Evolutionary conservation across 768 basidiomycete genomes (phyloP).

Genomic region (Suillus discolor): DNA sequence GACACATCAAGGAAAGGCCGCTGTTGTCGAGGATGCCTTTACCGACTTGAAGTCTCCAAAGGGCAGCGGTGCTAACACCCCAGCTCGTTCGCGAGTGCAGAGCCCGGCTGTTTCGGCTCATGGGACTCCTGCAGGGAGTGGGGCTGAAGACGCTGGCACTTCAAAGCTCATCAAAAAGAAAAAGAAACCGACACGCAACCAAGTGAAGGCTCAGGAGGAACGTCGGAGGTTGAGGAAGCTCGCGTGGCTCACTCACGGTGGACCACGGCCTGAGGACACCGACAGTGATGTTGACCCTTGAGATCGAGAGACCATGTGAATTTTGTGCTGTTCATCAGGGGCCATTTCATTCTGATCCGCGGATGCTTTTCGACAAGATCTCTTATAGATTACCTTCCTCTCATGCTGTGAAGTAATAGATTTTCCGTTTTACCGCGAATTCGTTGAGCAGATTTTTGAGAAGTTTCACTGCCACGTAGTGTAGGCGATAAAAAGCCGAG

Average conservation of each 20-base stretch:
- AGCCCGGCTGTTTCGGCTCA: slow-evolving; percentile 70
- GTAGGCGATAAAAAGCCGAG: not conserved
- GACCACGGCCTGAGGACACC: slow-evolving; percentile 81
- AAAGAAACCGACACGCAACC: slow-evolving; percentile 91
- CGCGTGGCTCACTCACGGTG: slow-evolving; percentile 82
- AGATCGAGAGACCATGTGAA: slow-evolving; percentile 4
- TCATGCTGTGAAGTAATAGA: slow-evolving; percentile 8
- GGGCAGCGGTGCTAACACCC: slow-evolving; percentile 74
- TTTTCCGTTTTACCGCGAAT: not conserved
- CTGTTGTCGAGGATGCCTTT: slow-evolving; percentile 84
- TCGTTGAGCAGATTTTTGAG: not conserved
- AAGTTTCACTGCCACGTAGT: slow-evolving; percentile 1
- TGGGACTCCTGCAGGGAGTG: slow-evolving; percentile 79
- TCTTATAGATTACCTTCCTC: slow-evolving; percentile 6
- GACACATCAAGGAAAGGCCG: slow-evolving; percentile 85
- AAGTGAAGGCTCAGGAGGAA: slow-evolving; percentile 88
- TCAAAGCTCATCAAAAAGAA: slow-evolving; percentile 66
- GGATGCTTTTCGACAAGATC: slow-evolving; percentile 5
- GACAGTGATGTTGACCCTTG: slow-evolving; percentile 55
- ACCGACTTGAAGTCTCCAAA: slow-evolving; percentile 67
- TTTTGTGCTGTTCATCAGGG: not conserved
- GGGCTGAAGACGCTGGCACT: slow-evolving; percentile 61
- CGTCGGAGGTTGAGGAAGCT: slow-evolving; percentile 78
- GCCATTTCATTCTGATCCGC: slow-evolving; percentile 10
- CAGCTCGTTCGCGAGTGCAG: slow-evolving; percentile 66